Evolutionary conservation across 1,284 basidiomycete species (phyloP), one percentile per base, ranked within the genome.

Genomic region (Rhodotorula sp.): DNA sequence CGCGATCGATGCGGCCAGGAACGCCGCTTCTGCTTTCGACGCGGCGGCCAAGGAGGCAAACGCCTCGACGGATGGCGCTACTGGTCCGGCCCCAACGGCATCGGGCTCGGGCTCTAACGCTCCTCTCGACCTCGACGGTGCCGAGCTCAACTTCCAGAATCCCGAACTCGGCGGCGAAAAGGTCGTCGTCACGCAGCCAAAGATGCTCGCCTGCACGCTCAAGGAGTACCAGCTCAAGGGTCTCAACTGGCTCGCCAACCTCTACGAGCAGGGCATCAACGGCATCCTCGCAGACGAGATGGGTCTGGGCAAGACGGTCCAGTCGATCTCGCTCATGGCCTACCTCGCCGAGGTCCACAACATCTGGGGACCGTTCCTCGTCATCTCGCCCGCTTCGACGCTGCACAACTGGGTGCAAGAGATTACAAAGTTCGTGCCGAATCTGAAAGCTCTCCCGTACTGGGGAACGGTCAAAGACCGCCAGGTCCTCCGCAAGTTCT

Each of bases 331-430:
- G 29, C 84, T 99, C 18, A 87, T 99, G 71, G 93, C 96, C 8
- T 97, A 99, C 82, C 88, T 99, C 29, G 96, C 97, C 15, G 97
- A 99, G 83, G 89, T 90, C 1, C 97, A 99, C 81, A 92, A 98
- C 80, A 97, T 99, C 72, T 99, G 97, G 97, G 97, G 97, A 0
- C 97, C 97, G 23, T 99, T 99, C 86, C 87, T 99, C n/a, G 95
- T 99, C 69, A 97, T 99, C 63, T 94, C 97, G 2, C 97, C 97
- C 1, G 91, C 95, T 1, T 98, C 96, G 8, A 99, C 97, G 0
- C 84, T 99, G 75, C 97, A 99, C 83, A 99, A 99, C 80, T 99
- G 97, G 97, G 96, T 99, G 81, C 97, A 99, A 80, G 97, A 99
- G 82, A 87, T 99, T 70, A 91, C 92, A 43, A 90, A 93, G 46